Evolutionary conservation across 1,284 basidiomycete genomes (phyloP).

Genomic region (Singerocomus inundabilis): DNA sequence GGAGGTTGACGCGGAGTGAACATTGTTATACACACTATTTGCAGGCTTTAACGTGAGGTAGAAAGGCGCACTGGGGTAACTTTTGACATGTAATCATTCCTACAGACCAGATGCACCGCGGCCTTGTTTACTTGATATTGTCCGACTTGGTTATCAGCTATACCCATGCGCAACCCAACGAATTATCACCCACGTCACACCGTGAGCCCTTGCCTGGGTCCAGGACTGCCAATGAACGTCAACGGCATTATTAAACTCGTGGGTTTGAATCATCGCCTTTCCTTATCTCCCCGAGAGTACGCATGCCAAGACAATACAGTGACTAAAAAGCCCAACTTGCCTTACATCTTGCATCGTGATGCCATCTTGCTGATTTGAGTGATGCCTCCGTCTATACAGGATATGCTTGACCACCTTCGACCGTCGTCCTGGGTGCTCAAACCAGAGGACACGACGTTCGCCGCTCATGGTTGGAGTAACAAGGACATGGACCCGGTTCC

Average conservation of each 20-base stretch:
- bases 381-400: conserved; percentile 17
- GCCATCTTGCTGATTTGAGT: neutral
- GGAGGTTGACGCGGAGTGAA: conserved; percentile 23
- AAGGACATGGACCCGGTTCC: conserved; percentile 80
- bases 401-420: conserved; percentile 19
- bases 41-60: neutral
- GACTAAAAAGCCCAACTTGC: conserved; percentile 2
- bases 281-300: conserved; percentile 11
- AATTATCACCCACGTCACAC: neutral
- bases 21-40: neutral
- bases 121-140: neutral
- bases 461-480: conserved; percentile 62
- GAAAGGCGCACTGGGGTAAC: neutral
- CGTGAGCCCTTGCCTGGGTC: neutral
- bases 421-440: conserved; percentile 46
- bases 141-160: neutral
- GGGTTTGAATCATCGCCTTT: neutral
- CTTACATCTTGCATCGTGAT: neutral
- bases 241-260: neutral
- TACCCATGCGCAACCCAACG: too few species aligned
- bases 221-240: neutral
- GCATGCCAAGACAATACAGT: conserved; percentile 4
- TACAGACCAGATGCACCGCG: too few species aligned
- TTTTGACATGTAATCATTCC: conserved; percentile 5
- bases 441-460: conserved; percentile 51